Conservation (phyloP, 2,329 filamentous ascomycete genomes). For the Plectosphaerella plurivora region DNA sequence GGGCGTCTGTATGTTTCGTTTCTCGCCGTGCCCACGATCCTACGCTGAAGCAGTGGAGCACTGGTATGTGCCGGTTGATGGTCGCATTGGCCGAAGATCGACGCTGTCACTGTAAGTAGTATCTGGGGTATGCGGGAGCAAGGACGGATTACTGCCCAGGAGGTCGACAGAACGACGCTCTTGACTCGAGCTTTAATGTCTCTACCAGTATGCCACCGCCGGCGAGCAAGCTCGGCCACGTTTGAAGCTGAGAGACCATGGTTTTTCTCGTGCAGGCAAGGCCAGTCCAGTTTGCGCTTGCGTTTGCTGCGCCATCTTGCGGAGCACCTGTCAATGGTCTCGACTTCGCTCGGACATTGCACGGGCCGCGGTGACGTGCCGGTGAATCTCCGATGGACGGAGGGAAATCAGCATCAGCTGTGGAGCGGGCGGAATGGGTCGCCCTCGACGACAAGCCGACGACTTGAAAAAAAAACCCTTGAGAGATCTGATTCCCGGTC, state of each 20-base stretch:
- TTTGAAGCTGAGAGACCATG: no score
- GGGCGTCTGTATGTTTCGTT: slow-evolving; percentile 1
- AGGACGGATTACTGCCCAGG: no score
- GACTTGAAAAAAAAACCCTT: not conserved
- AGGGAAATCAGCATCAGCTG: not conserved
- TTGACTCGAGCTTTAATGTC: no score
- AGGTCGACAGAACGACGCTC: no score
- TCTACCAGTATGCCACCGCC: no score
- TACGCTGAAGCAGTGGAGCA: slow-evolving; percentile 8
- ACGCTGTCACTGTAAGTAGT: slow-evolving; percentile 13
- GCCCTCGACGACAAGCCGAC: not conserved
- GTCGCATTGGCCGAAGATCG: slow-evolving; percentile 9
- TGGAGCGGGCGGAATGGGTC: not conserved
- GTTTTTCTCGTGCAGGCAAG: no score
- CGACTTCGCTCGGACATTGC: not conserved
- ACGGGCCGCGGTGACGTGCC: slow-evolving; percentile 6
- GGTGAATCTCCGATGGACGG: slow-evolving; percentile 8
- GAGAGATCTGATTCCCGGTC: not conserved
- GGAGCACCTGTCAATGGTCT: not conserved
- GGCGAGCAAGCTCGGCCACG: no score
- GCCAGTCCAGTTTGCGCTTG: no score
- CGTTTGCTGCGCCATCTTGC: no score
- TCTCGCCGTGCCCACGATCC: slow-evolving; percentile 3
- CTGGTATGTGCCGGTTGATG: slow-evolving; percentile 11
- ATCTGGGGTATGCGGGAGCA: slow-evolving; percentile 5